These are phyloP conservation scores for Crucibulum laeve DNA, from an alignment of 768 basidiomycete genomes.

Conservation along the genomic window DNA sequence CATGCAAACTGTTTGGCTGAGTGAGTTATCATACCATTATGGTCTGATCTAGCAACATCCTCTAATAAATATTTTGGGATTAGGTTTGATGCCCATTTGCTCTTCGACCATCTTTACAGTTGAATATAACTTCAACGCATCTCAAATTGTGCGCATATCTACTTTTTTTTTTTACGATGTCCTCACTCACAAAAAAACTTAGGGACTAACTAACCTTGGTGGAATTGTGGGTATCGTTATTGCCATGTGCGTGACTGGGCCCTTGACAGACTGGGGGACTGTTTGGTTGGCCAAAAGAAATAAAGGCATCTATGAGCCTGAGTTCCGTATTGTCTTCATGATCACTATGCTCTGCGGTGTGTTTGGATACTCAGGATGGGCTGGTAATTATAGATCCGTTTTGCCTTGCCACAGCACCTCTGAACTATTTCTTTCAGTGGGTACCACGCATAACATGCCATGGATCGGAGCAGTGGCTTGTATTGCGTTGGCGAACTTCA, in stretches of 20 bases:
- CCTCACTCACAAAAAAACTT: neutral
- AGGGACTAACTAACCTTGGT: constrained; percentile 38
- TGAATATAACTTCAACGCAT: constrained; percentile 35
- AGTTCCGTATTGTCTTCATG: constrained; percentile 39
- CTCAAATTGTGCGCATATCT: constrained; percentile 27
- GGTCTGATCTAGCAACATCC: neutral
- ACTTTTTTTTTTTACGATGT: neutral
- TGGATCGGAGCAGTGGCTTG: constrained; percentile 42
- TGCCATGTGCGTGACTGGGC: constrained; percentile 30
- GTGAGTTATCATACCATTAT: constrained; percentile 20
- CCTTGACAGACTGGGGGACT: constrained; percentile 36
- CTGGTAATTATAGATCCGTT: constrained; percentile 15
- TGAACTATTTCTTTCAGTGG: constrained; percentile 16
- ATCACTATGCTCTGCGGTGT: constrained; percentile 36
- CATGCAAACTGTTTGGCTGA: constrained; percentile 41
- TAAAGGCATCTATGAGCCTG: constrained; percentile 41
- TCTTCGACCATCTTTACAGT: constrained; percentile 41
- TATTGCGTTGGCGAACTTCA: constrained; percentile 34
- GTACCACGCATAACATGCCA: constrained; percentile 33
- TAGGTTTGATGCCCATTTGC: constrained; percentile 37
- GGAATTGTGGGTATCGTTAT: constrained; percentile 38
- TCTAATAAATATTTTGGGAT: neutral
- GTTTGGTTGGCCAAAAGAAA: constrained; percentile 39
- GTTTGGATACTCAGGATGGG: constrained; percentile 44
- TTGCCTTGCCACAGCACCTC: neutral